These are phyloP conservation scores for Talinum fruticosum DNA, from an alignment of 148 eudicot genomes.

Conservation along the genomic window DNA sequence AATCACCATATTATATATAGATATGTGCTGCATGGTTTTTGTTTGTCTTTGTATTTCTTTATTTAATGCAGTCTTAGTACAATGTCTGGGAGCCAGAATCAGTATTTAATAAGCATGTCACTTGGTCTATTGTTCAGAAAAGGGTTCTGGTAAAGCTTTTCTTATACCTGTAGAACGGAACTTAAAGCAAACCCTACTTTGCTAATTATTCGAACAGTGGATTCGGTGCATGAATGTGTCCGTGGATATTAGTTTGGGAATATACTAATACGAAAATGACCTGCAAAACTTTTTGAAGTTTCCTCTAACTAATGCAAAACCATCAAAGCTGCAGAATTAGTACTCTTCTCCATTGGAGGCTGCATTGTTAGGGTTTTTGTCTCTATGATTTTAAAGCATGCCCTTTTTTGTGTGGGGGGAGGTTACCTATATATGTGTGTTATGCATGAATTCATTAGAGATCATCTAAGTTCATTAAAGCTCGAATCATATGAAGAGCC, in stretches of 20 bases:
- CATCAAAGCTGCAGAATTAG: not conserved
- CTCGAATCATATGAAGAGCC: too few relatives aligned
- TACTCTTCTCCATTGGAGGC: too few relatives aligned
- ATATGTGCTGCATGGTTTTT: not conserved
- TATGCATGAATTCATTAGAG: too few relatives aligned
- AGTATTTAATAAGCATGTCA: constrained; percentile 7
- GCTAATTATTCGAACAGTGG: too few relatives aligned
- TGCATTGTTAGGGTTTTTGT: not conserved
- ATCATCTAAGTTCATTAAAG: too few relatives aligned
- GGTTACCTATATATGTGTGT: not conserved
- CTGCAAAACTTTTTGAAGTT: not conserved
- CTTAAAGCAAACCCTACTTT: too few relatives aligned
- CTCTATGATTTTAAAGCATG: not conserved
- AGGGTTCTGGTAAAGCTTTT: too few relatives aligned
- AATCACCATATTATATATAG: not conserved
- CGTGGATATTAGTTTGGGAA: too few relatives aligned
- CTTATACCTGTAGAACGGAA: too few relatives aligned
- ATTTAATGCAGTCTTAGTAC: not conserved
- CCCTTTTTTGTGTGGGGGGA: not conserved
- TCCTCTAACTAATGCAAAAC: not conserved
- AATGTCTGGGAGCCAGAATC: not conserved
- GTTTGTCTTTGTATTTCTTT: not conserved
- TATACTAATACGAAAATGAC: not conserved
- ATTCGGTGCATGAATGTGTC: too few relatives aligned
- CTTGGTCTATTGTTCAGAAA: too few relatives aligned